These are phyloP conservation scores for Orbilia ellipsospora DNA, from an alignment of 2,329 filamentous ascomycete species.

Conservation along the genomic window DNA sequence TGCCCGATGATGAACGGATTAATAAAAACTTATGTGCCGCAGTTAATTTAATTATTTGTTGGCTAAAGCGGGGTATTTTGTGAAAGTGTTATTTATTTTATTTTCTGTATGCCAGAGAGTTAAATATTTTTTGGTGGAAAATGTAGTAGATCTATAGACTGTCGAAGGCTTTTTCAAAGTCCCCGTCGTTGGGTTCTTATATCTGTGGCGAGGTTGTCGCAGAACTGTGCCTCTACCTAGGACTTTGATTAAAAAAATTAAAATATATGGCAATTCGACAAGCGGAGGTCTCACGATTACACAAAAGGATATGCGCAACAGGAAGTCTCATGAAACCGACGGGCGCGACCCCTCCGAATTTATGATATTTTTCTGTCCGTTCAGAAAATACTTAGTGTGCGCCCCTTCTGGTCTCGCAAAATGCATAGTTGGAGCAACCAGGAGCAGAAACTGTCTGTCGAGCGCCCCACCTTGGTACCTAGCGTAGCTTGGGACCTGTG, in stretches of 20 bases:
- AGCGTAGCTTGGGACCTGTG: conserved; percentile 7
- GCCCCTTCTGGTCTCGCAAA: conserved; percentile 51
- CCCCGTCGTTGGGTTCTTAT: conserved; percentile 4
- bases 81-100: no score
- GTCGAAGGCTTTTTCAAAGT: conserved; percentile 3
- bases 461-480: conserved; percentile 39
- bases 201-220: not conserved
- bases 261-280: not conserved
- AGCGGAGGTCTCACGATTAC: conserved; percentile 1
- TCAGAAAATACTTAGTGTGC: conserved; percentile 24
- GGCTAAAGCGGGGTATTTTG: not conserved
- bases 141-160: not conserved
- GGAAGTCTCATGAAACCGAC: conserved; percentile 37
- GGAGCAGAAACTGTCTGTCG: conserved; percentile 40
- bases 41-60: not conserved
- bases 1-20: conserved; percentile 4
- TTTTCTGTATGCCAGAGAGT: no score
- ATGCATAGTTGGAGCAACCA: conserved; percentile 40
- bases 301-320: conserved; percentile 24
- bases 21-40: conserved; percentile 3
- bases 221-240: not conserved
- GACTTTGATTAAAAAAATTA: not conserved
- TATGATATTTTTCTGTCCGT: conserved; percentile 43
- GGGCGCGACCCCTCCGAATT: conserved; percentile 52
- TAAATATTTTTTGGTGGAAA: not conserved